A percentile compares a stretch with the other conserved stretches of the same genome.
These are phyloP conservation scores for Mentha longifolia DNA, from an alignment of 257 asterid species.

Conservation along the genomic window DNA sequence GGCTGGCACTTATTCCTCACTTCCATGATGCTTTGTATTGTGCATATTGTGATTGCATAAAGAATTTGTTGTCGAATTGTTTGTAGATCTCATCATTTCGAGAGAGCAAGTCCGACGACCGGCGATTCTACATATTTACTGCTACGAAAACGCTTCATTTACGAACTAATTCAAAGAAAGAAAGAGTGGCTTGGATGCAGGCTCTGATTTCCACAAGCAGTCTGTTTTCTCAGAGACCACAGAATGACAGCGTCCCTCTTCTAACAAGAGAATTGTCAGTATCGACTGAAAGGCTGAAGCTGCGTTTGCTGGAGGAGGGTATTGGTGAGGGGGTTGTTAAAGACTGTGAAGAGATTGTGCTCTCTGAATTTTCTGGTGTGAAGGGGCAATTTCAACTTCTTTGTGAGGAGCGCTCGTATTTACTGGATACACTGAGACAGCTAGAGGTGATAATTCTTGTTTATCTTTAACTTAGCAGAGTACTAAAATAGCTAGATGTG, in stretches of 20 bases:
- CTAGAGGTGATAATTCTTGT: conserved; percentile 27
- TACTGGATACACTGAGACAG: conserved; percentile 80
- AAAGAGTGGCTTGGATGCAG: conserved; percentile 85
- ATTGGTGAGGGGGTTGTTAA: conserved; percentile 68
- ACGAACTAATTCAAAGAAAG: conserved; percentile 72
- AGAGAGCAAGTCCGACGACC: conserved; percentile 87
- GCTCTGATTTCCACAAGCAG: conserved; percentile 74
- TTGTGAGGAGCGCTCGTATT: conserved; percentile 73
- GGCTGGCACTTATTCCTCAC: neutral
- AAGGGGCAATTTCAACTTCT: conserved; percentile 79
- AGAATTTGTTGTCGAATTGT: conserved; percentile 20
- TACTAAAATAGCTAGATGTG: no score
- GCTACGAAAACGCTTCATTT: conserved; percentile 93
- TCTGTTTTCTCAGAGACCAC: conserved; percentile 61
- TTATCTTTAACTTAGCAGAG: no score
- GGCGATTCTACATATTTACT: conserved; percentile 90
- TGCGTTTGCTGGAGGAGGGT: conserved; percentile 81
- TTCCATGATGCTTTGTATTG: neutral
- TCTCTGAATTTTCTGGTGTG: conserved; percentile 76
- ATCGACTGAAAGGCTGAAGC: conserved; percentile 78
- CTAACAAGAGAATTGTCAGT: conserved; percentile 69
- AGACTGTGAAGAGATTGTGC: conserved; percentile 94
- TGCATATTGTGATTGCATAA: conserved; percentile 11
- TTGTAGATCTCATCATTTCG: conserved; percentile 89
- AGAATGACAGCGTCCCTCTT: conserved; percentile 55